Evolutionary conservation across 2,329 filamentous ascomycete species (phyloP), one percentile per base, ranked within the genome.

Genomic region (Magnaporthiopsis rhizophila): DNA sequence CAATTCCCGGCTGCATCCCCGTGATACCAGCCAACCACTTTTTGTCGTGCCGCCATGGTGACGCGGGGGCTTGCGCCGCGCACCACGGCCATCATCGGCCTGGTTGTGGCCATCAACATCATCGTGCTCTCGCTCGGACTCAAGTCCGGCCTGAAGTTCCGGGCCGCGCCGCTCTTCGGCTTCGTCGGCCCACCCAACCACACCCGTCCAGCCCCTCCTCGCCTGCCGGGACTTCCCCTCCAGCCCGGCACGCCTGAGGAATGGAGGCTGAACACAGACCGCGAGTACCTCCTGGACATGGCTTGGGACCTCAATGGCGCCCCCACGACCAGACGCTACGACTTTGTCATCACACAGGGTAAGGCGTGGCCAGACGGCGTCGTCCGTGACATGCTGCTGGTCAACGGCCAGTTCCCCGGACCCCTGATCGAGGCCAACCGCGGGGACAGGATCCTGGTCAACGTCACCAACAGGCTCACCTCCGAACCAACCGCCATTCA

Each of bases 341-440:
- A 81, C 65, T 89, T 86, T 85, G 82, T 77, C 0, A 81, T 90
- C 34, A 72, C 75, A 8, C 83, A 88, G 64, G 81, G 81, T 38
- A 74, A 78, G 0, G 78, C 57, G 73, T 78, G 67, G 74, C 76
- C 66, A 6, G 65, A 66, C 28, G 64, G 65, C 26, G 62, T 65
- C 32, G 59, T 62, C 24, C 61, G 65, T 28, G 61, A 62, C 28
- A 60, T 69, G 58, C 57, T 69, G 67, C 83, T 88, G 58, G 89
- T 92, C 74, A 91, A 93, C 70, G 86, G 86, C 45, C 80, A 89
- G 71, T 92, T 89, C 74, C 91, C 91, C 0, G 82, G 90, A 0
- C 90, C 90, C 2, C 74, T 89, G 53, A 83, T 94, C 57, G 84
- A 90, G 68, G 84, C 86, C 65, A 90, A 89, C 67, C 85, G 89